phyloP scores from a whole-genome alignment of 805 yeast genomes.

The Metschnikowia shivogae region DNA sequence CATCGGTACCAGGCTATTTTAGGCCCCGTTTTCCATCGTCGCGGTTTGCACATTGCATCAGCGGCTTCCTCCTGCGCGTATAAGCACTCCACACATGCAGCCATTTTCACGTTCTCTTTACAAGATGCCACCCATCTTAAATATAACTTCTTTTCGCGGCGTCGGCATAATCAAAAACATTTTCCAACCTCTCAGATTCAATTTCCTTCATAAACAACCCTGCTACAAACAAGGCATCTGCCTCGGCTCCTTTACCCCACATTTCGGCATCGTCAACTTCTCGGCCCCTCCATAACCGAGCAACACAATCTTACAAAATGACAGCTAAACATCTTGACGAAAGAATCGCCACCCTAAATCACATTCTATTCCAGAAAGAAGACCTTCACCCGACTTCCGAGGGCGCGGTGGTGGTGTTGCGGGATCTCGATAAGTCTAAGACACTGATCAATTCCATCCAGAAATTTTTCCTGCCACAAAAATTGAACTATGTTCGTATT shows the following conservation, averaged over 20 bases:
- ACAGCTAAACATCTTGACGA: not conserved
- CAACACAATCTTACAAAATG: not conserved
- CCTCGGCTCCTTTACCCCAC: conserved; percentile 2
- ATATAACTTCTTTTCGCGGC: not conserved
- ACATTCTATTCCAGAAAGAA: not conserved
- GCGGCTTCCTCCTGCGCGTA: not conserved
- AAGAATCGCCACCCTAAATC: not conserved
- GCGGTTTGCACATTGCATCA: not conserved
- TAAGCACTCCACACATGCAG: conserved; percentile 4
- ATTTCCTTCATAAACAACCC: not conserved
- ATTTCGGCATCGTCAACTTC: not conserved
- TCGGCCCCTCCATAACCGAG: not conserved
- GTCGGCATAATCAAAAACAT: too few relatives aligned
- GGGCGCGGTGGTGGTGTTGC: not conserved
- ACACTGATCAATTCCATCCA: conserved; percentile 3
- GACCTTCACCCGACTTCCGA: not conserved
- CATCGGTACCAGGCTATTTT: too few relatives aligned
- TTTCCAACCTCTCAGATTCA: too few relatives aligned
- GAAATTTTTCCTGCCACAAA: conserved; percentile 1
- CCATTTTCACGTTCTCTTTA: conserved; percentile 1
- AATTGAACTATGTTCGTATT: conserved; percentile 1
- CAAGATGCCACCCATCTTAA: not conserved
- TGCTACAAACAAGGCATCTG: not conserved
- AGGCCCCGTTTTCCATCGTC: not conserved
- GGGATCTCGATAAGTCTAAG: conserved; percentile 1